Evolutionary conservation across 2,329 filamentous ascomycete species (phyloP).

Genomic region (Eutypa lata): DNA sequence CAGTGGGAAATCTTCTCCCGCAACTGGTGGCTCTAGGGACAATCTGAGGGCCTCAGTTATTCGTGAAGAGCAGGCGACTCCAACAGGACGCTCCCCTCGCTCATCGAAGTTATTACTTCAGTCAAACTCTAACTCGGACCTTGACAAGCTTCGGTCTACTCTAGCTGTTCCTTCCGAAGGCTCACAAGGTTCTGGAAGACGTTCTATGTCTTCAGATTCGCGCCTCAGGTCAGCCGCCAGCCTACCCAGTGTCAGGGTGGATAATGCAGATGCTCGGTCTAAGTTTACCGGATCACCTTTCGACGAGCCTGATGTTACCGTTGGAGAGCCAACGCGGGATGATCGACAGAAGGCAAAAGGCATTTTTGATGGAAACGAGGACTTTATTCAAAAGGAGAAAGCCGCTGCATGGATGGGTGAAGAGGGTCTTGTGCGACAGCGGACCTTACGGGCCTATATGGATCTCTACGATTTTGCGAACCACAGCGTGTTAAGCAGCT

Average conservation of each 20-base stretch:
- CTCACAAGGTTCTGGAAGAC: constrained; percentile 29
- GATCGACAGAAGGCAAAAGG: constrained; percentile 75
- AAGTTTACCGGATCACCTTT: constrained; percentile 40
- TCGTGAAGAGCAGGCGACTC: not conserved
- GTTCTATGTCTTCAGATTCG: constrained; percentile 39
- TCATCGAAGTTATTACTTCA: not conserved
- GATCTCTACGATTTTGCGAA: constrained; percentile 83
- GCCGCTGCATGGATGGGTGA: constrained; percentile 90
- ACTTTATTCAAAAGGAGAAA: constrained; percentile 73
- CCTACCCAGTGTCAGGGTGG: constrained; percentile 47
- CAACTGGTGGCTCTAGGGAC: not conserved
- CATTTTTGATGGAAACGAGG: constrained; percentile 82
- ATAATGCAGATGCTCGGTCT: constrained; percentile 40
- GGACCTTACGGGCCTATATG: constrained; percentile 77
- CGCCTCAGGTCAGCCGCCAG: constrained; percentile 45
- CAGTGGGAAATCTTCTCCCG: constrained; percentile 12
- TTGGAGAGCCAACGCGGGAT: constrained; percentile 61
- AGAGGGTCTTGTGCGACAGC: constrained; percentile 56
- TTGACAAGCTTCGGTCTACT: constrained; percentile 1
- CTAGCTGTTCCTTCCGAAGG: constrained; percentile 36
- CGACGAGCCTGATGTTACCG: constrained; percentile 56
- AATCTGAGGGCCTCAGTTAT: not conserved
- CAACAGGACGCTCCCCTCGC: not conserved
- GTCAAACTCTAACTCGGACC: not conserved
- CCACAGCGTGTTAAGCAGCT: constrained; percentile 72